Conservation (phyloP, 345 rosid species). For the Hibiscus mutabilis region DNA sequence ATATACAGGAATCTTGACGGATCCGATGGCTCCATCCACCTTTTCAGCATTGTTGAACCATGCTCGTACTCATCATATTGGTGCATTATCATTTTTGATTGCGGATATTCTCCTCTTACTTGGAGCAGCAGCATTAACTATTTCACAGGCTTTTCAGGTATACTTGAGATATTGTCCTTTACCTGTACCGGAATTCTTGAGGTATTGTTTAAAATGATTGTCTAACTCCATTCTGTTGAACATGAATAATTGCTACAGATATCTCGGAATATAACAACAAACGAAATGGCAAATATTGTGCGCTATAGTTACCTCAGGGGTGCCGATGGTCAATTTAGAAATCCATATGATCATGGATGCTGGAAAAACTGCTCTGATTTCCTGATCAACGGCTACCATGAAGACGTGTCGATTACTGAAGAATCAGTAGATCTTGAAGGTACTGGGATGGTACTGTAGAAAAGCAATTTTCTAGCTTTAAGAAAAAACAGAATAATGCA, state of each 20-base stretch:
- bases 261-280: not conserved
- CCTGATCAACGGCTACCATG: not conserved
- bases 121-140: not conserved
- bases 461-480: too few species aligned
- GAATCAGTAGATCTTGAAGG: not conserved
- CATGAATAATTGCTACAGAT: not conserved
- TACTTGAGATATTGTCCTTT: not conserved
- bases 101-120: not conserved
- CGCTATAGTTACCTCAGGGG: not conserved
- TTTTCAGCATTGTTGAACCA: not conserved
- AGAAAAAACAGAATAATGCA: too few species aligned
- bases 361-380: not conserved
- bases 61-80: not conserved
- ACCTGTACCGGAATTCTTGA: not conserved
- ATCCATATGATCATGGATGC: conserved; percentile 3
- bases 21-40: not conserved
- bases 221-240: not conserved
- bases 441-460: not conserved
- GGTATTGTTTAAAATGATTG: not conserved
- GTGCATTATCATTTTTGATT: not conserved
- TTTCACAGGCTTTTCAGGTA: not conserved
- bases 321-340: not conserved
- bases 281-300: not conserved
- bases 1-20: not conserved
- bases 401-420: not conserved